These are phyloP conservation scores for Lachnellula subtilissima DNA, from an alignment of 2,329 filamentous ascomycete species.

Conservation along the genomic window DNA sequence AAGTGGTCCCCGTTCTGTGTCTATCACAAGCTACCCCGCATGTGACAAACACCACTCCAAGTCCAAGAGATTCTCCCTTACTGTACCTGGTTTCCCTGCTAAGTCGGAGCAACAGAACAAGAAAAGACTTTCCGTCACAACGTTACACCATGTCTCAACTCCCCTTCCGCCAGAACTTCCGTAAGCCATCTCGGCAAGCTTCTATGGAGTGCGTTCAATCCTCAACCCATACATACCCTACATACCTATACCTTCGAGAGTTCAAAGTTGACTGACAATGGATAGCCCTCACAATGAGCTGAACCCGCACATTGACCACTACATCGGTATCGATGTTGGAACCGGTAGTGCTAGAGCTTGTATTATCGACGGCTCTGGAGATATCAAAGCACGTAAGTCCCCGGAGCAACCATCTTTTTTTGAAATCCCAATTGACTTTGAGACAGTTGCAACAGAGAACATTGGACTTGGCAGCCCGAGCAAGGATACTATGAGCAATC, in stretches of 20 bases:
- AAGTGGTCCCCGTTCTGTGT: too few relatives aligned
- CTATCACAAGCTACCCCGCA: neutral
- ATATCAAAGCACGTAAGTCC: conserved; percentile 61
- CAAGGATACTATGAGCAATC: conserved; percentile 90
- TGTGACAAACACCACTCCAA: neutral
- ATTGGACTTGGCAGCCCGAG: conserved; percentile 79
- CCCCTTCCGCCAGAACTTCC: conserved; percentile 27
- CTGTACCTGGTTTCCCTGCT: conserved; percentile 6
- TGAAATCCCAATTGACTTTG: neutral
- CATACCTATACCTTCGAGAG: neutral
- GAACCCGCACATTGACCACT: conserved; percentile 48
- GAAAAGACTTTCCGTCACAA: neutral
- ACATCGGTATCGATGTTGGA: conserved; percentile 89
- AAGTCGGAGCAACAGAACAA: conserved; percentile 7
- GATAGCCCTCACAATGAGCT: conserved; percentile 32
- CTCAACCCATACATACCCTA: too few relatives aligned
- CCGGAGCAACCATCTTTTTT: neutral
- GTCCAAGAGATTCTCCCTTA: neutral
- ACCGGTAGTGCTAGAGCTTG: conserved; percentile 94
- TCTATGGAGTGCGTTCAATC: conserved; percentile 29
- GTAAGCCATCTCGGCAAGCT: conserved; percentile 31
- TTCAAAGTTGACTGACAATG: conserved; percentile 7
- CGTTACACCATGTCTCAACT: conserved; percentile 20
- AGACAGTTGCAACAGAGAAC: conserved; percentile 59
- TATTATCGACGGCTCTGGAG: conserved; percentile 86